Evolutionary conservation across 345 rosid species (phyloP), one percentile per base, ranked within the genome.

Genomic region (Isatis tinctoria): DNA sequence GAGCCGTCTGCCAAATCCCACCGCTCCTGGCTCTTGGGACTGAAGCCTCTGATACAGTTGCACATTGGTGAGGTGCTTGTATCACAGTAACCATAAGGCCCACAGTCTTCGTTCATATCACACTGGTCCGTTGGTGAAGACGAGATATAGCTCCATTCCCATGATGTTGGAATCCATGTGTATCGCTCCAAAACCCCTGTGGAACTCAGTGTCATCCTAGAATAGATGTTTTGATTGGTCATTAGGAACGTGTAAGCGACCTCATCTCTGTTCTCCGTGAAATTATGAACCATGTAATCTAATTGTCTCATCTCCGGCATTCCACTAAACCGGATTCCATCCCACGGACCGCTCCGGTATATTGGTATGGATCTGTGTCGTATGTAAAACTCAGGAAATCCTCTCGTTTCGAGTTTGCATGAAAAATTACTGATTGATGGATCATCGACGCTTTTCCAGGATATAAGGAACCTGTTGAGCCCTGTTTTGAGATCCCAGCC

Each of bases 341-440:
- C 77, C 93, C 93, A 91, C 0, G 93, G 82, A 3, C 97, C 97
- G 10, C 86, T 82, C 12, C 32, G n/a, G n/a, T n/a, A n/a, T n/a
- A n/a, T n/a, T n/a, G n/a, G n/a, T n/a, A n/a, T n/a, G n/a, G n/a
- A n/a, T n/a, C n/a, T n/a, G n/a, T n/a, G n/a, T n/a, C n/a, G n/a
- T n/a, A n/a, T n/a, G n/a, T n/a, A n/a, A n/a, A 28, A 28, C 32
- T 28, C 32, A 28, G 90, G 93, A 27, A 73, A 79, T 3, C 93
- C 93, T 11, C 30, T 52, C 47, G 28, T 71, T 30, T 87, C 69
- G 16, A 92, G 16, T 74, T 82, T 77, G 82, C 77, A 87, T 84
- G 4, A 79, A n/a, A 1, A 43, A 43, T 70, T 76, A 2, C 97
- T 95, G 0, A 85, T 8, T 0, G 84, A 77, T 2, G 97, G 97